These are phyloP conservation scores for Ogataea henricii DNA, from an alignment of 805 yeast species.

Conservation along the genomic window DNA sequence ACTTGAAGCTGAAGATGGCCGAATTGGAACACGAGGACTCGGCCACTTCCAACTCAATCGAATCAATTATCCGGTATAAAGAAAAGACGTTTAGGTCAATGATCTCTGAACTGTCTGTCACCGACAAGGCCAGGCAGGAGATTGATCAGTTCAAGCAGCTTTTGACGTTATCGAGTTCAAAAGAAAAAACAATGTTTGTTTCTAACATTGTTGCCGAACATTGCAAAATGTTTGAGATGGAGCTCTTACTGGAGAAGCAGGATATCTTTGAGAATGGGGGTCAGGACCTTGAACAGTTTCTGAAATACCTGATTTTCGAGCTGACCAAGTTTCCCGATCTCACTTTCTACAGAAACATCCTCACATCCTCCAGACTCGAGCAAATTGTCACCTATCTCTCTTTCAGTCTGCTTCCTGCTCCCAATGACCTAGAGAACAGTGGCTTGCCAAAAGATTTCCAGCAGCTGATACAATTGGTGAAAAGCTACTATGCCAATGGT, in stretches of 20 bases:
- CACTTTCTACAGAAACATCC: constrained; percentile 9
- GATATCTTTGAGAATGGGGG: constrained; percentile 11
- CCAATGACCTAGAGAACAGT: constrained; percentile 2
- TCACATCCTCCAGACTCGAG: constrained; percentile 15
- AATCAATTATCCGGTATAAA: constrained; percentile 14
- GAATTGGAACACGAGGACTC: constrained; percentile 13
- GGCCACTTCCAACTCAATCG: constrained; percentile 17
- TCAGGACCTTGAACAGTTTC: constrained; percentile 5
- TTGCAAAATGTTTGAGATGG: constrained; percentile 8
- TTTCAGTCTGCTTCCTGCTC: constrained; percentile 3
- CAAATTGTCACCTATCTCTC: constrained; percentile 15
- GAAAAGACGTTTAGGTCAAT: constrained; percentile 19
- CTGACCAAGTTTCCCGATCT: constrained; percentile 16
- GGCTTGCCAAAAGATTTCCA: constrained; percentile 14
- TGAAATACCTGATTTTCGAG: constrained; percentile 12
- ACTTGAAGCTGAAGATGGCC: constrained; percentile 13
- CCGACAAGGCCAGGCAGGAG: constrained; percentile 18
- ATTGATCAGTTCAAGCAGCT: constrained; percentile 14
- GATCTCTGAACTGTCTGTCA: constrained; percentile 17
- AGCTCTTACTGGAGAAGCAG: constrained; percentile 3
- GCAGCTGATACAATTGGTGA: constrained; percentile 8
- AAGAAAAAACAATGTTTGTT: constrained; percentile 9
- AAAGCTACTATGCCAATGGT: constrained; percentile 4
- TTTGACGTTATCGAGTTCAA: constrained; percentile 4
- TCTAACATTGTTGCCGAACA: constrained; percentile 7